Conservation (phyloP, 306 rosid genomes). For the Luffa aegyptiaca region DNA sequence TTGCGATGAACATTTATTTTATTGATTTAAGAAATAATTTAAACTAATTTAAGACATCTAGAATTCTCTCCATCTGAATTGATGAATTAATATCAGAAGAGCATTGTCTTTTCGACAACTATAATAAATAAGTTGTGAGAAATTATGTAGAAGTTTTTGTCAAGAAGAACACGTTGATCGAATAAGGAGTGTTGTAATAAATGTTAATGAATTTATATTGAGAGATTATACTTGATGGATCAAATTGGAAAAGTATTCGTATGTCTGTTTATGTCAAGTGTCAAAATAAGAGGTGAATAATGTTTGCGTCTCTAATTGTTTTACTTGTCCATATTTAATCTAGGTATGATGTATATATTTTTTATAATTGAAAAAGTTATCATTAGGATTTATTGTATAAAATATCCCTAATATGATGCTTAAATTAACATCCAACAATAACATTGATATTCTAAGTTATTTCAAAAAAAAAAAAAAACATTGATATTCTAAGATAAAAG, state of each 20-base stretch:
- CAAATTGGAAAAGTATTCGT: neutral
- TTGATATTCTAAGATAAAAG: too few species aligned
- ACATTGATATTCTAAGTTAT: neutral
- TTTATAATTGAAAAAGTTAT: neutral
- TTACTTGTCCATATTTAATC: neutral
- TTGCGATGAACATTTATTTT: neutral
- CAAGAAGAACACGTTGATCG: neutral
- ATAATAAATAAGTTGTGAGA: neutral
- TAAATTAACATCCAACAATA: neutral
- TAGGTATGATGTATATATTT: neutral
- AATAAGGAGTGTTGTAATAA: neutral
- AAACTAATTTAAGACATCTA: neutral
- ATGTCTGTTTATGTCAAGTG: neutral
- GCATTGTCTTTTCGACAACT: neutral
- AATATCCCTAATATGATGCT: neutral
- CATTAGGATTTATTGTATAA: neutral
- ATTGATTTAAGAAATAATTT: neutral
- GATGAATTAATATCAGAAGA: neutral
- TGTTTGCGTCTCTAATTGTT: neutral
- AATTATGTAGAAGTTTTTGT: neutral
- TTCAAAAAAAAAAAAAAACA: too few species aligned
- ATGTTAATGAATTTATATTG: neutral
- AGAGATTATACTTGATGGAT: neutral
- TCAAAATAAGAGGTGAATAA: neutral
- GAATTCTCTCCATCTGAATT: neutral